Base-by-base conservation (phyloP, 169 alveolate species). In the Plasmodium vivax region DNA sequence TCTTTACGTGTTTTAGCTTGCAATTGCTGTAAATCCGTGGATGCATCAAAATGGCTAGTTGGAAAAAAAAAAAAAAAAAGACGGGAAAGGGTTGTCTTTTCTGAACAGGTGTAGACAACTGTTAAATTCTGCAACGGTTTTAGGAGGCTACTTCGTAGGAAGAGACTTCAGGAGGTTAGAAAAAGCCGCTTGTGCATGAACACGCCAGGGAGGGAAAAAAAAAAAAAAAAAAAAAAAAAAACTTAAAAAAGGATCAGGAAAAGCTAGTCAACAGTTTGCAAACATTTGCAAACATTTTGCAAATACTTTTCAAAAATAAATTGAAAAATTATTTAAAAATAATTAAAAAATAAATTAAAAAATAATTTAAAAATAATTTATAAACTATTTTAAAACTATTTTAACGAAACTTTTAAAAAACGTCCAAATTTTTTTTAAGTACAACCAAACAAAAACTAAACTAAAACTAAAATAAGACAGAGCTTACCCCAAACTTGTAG, bases 1-100 rank as follows among this genome's bases (percentile, higher is more conserved):
- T 41, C 45, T 12, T 84, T 71, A 43, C 19, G 62, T 36, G n/a
- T 51, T 68, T 68, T 84, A 6, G n/a, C 54, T 27, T 84, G 47
- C 27, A 71, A 54, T 30, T 84, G 8, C 6, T 62, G 27, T n/a
- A 62, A 27, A 62, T 62, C 14, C 8, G 14, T 23, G 7, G 9
- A 62, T 62, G 36, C 30, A 51, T 62, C 27, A 84, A 84, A 19
- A 84, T 84, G 92, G 92, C 92, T 84, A 84, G 92, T 14, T 62
- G 14, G 10, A 27, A 54, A 41, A 34, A 68, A 84, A 71, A 84
- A 71, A 84, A 84, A 41, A 71, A 84, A 68, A 80, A 68, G 77
- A 68, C 77, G n/a, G 38, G 27, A 68, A 68, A 23, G 32, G n/a
- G 38, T n/a, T 80, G 72, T 82, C 16, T 71, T 43, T 27, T 23